Evolutionary conservation across 2,329 filamentous ascomycete species (phyloP).

Genomic region (Plectosphaerella sp.): DNA sequence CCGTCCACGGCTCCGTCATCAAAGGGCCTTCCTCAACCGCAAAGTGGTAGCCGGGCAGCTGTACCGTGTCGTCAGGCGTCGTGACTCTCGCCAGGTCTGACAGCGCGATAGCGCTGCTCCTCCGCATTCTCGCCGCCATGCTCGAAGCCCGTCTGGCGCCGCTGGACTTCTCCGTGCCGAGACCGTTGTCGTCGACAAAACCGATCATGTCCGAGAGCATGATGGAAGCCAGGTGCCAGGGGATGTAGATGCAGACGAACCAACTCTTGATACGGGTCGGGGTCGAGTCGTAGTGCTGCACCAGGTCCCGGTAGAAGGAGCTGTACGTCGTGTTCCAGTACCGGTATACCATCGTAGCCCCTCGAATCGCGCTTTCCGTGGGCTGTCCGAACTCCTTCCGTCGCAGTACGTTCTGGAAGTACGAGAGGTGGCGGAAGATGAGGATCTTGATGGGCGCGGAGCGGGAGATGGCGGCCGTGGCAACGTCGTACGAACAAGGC

Average conservation of each 20-base stretch:
- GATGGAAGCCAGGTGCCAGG: slow-evolving; percentile 54
- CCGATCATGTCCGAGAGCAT: slow-evolving; percentile 51
- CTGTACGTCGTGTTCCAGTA: slow-evolving; percentile 51
- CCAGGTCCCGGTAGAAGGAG: slow-evolving; percentile 46
- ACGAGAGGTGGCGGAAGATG: slow-evolving; percentile 50
- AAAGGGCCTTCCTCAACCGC: slow-evolving; percentile 50
- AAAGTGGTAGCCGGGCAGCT: slow-evolving; percentile 41
- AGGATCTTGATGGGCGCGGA: slow-evolving; percentile 56
- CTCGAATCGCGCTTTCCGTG: slow-evolving; percentile 45
- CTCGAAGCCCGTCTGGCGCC: slow-evolving; percentile 18
- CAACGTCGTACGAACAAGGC: slow-evolving; percentile 51
- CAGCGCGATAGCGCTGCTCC: slow-evolving; percentile 38
- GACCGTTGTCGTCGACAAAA: slow-evolving; percentile 35
- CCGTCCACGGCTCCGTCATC: slow-evolving; percentile 57
- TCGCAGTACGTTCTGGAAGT: slow-evolving; percentile 45
- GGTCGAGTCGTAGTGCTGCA: slow-evolving; percentile 42
- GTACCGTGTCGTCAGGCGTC: slow-evolving; percentile 21
- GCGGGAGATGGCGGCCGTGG: slow-evolving; percentile 43
- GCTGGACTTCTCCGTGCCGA: slow-evolving; percentile 21
- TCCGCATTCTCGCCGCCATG: slow-evolving; percentile 36
- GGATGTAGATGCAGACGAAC: slow-evolving; percentile 52
- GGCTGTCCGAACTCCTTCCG: slow-evolving; percentile 28
- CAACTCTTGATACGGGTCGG: slow-evolving; percentile 52
- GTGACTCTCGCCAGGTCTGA: slow-evolving; percentile 44
- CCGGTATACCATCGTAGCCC: slow-evolving; percentile 43